Evolutionary conservation across 202 grass and related monocot genomes (phyloP).

Genomic region (Setaria italica): DNA sequence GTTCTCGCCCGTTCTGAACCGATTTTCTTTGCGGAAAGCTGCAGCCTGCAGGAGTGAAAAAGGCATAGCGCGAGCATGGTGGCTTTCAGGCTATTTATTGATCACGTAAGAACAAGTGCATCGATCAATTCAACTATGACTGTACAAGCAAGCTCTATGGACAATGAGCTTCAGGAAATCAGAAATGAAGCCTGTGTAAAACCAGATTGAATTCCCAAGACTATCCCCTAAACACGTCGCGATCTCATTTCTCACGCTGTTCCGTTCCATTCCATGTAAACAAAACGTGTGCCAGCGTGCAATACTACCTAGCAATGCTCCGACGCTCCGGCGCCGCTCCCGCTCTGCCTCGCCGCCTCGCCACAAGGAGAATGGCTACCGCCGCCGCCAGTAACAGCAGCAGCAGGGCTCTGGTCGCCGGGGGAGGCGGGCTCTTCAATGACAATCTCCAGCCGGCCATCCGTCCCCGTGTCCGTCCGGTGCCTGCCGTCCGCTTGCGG

Average conservation of each 20-base stretch:
- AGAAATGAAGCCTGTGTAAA: neutral
- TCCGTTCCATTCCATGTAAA: neutral
- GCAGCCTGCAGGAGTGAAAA: too few species aligned
- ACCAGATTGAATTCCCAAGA: neutral
- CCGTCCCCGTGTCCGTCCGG: too few species aligned
- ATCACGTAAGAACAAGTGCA: neutral
- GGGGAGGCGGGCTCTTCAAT: slow-evolving; percentile 22
- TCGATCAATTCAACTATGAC: neutral
- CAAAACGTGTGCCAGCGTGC: neutral
- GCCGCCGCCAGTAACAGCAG: neutral
- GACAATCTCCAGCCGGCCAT: slow-evolving; percentile 38
- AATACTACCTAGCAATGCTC: slow-evolving; percentile 20
- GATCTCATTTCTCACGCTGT: neutral
- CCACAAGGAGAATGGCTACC: neutral
- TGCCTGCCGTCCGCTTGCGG: neutral
- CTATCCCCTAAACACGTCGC: slow-evolving; percentile 13
- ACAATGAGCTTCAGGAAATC: neutral
- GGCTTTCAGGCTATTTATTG: neutral
- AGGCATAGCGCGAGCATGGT: neutral
- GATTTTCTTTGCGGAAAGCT: too few species aligned
- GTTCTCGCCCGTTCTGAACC: neutral
- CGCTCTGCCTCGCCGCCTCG: slow-evolving; percentile 15
- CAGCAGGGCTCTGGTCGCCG: neutral
- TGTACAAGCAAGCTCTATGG: slow-evolving; percentile 2
- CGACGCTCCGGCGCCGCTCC: slow-evolving; percentile 5